These are phyloP conservation scores for Rhynchosporium agropyri DNA, from an alignment of 2,329 filamentous ascomycete species.

Conservation along the genomic window DNA sequence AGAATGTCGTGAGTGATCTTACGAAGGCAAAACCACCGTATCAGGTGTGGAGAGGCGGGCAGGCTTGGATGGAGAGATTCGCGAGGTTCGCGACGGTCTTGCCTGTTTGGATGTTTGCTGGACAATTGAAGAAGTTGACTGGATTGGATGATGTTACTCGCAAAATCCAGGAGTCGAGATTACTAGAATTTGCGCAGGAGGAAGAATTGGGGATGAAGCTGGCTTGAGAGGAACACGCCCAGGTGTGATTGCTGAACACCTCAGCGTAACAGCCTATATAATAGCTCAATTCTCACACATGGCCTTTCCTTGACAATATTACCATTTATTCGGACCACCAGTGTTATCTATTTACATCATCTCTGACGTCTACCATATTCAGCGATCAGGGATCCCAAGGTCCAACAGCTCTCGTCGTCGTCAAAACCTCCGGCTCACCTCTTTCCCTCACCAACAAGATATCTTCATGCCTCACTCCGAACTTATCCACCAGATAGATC, in stretches of 20 bases:
- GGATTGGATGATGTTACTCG: constrained; percentile 23
- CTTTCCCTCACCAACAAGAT: constrained; percentile 58
- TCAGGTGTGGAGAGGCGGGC: constrained; percentile 27
- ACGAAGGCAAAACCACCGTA: constrained; percentile 23
- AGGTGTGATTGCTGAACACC: too few relatives aligned
- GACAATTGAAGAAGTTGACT: constrained; percentile 33
- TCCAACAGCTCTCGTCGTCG: constrained; percentile 52
- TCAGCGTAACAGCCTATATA: too few relatives aligned
- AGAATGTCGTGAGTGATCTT: constrained; percentile 24
- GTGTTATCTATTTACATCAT: neutral
- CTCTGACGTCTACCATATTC: neutral
- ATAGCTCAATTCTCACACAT: too few relatives aligned
- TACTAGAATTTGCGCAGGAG: neutral
- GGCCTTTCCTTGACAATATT: too few relatives aligned
- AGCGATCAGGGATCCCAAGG: constrained; percentile 54
- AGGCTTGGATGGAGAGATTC: constrained; percentile 19
- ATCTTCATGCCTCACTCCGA: constrained; percentile 66
- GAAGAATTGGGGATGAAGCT: neutral
- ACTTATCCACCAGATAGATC: constrained; percentile 60
- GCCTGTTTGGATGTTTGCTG: constrained; percentile 26
- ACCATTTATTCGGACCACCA: neutral
- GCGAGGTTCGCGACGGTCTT: constrained; percentile 22
- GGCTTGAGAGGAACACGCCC: too few relatives aligned
- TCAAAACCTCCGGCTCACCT: constrained; percentile 58
- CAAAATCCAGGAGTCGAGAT: neutral